Base-by-base conservation (phyloP, 2,329 filamentous ascomycete species). In the Ophiostoma ulmi region DNA sequence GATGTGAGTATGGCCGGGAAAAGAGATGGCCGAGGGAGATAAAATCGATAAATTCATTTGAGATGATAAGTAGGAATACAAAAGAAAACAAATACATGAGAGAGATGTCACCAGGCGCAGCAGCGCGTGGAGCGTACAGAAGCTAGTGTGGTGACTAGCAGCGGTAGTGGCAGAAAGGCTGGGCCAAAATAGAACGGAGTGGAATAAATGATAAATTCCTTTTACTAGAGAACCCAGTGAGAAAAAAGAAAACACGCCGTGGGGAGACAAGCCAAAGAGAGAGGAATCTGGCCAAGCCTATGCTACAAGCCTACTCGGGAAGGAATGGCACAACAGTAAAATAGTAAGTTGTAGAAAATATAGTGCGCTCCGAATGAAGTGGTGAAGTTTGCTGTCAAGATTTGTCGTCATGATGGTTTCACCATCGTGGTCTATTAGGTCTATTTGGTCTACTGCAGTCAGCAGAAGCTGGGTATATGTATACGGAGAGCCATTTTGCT, bases 91-190 rank as follows among this genome's bases (percentile, higher is more conserved):
- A 64, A 64, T 64, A 38, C 14, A 64, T 13, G 26, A 63, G 22
- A 63, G 31, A 38, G 61, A n/a, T 38, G 31, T 38, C 31, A 64
- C 61, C 31, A 64, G 31, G 61, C 61, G 61, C 61, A 64, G 61
- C 31, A 31, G 61, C 11, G 22, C 61, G 61, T 64, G 61, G 61
- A 64, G 61, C 35, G 61, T 38, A 17, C 35, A 64, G 31, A 38
- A 38, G 58, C 26, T 63, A 63, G 58, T 63, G 26, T 8, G 58
- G 61, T 63, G 17, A 63, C 61, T 64, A 64, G 61, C 61, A 38
- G 31, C 31, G 61, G 61, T 64, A 64, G 61, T 38, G 58, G 31
- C 58, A 63, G 26, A 63, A 58, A 63, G 58, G 35, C 61, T n/a
- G 61, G 31, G 31, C 61, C 35, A 64, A 38, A 64, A 64, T 64